Base-by-base conservation (phyloP, 495 filamentous ascomycete genomes). In the Penicillium waksmanii region DNA sequence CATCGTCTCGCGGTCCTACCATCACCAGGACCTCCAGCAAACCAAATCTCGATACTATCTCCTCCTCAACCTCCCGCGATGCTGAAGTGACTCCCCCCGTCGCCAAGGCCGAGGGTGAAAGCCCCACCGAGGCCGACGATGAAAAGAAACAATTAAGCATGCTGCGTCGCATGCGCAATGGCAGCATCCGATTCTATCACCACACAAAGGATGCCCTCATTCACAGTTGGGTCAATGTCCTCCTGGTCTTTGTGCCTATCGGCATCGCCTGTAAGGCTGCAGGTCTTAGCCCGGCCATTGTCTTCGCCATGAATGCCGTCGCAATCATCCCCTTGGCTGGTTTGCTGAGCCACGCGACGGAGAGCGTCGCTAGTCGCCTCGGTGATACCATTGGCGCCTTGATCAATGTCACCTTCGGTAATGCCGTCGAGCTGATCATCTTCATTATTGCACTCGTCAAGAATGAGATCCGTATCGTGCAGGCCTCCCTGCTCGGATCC, bases 381-480 rank as follows among this genome's bases (percentile, higher is more conserved):
- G 91, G 91, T 42, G 90, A 96, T 64, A 90, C 90, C 9, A 75
- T 93, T 34, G 91, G 90, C 54, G 91, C 91, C 13, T 72, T 95
- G 65, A 83, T 94, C 69, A 96, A 94, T 62, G 90, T 94, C 11
- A 92, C 90, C 19, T 95, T 95, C 73, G 91, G 91, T 55, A 96
- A 96, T 72, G 91, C 91, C 21, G 91, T 96, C 3, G 91, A 96
- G 76, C 74, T 96, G 66, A 95, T 95, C 71, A 92, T 95, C 63
- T 95, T 92, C 60, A 77, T 71, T 40, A 78, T 73, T 56, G 67
- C 65, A 11, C 53, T 73, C 10, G 73, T 73, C 58, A 64, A 71
- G 84, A 83, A 92, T 74, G 87, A 96, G 74, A 96, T 97, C 62
- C 82, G 85, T 43, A 93, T 96, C 61, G 92, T 96, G 6, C 93